Evolutionary conservation across 306 rosid species (phyloP).

Genomic region (Fragaria vesca): DNA sequence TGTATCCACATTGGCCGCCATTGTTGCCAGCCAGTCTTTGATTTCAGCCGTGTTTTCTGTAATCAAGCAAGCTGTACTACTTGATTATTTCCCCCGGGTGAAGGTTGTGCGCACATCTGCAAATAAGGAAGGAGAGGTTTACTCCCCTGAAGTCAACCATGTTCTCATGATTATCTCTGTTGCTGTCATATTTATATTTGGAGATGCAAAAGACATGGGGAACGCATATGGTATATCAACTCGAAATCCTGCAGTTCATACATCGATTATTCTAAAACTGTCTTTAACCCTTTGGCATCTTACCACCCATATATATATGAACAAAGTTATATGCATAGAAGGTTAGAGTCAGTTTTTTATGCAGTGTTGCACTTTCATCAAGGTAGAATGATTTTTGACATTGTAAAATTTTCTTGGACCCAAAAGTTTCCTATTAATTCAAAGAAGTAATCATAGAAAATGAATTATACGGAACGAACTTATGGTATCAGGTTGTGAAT

Average conservation of each 20-base stretch:
- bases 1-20: conserved; percentile 68
- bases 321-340: too few species aligned
- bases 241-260: neutral
- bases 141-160: conserved; percentile 84
- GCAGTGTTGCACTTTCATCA: too few species aligned
- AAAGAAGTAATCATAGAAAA: too few species aligned
- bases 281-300: too few species aligned
- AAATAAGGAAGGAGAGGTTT: conserved; percentile 77
- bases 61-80: conserved; percentile 80
- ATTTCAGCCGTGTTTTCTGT: conserved; percentile 86
- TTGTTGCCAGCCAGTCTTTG: conserved; percentile 82
- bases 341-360: too few species aligned
- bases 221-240: conserved; percentile 66
- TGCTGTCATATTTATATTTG: conserved; percentile 79
- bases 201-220: conserved; percentile 78
- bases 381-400: too few species aligned
- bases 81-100: conserved; percentile 81
- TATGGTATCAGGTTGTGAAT: too few species aligned
- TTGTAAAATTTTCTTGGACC: too few species aligned
- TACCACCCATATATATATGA: too few species aligned
- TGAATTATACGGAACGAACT: too few species aligned
- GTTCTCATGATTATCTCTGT: conserved; percentile 76
- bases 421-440: too few species aligned
- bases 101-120: conserved; percentile 70
- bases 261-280: too few species aligned